Base-by-base conservation (phyloP, 2,329 filamentous ascomycete species). In the Phoma herbarum region DNA sequence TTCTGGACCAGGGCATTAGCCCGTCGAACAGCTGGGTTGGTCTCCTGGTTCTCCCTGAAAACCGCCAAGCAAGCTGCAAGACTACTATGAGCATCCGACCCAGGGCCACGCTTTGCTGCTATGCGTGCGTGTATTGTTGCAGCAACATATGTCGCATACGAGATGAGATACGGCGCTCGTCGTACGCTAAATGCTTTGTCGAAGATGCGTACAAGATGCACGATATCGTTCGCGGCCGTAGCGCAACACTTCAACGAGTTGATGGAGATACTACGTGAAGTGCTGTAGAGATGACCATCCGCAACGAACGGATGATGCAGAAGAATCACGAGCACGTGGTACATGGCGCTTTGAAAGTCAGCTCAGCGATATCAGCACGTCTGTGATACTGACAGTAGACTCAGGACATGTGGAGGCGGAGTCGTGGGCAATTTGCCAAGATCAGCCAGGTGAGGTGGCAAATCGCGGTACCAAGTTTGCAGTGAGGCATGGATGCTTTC, bases 131-230 rank as follows among this genome's bases (percentile, higher is more conserved):
- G 80, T 18, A 86, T 84, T 0, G 83, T 85, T 0, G 82, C 83
- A 4, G 79, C 79, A 0, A 85, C 82, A 57, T 86, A 86, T 0
- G 82, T 84, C 0, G 84, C 82, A 65, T 86, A 86, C 0, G 82
- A 83, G 18, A 86, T 79, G 1, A 86, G 70, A 53, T 86, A 86
- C 0, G 84, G 84, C 0, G 84, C 81, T 11, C 78, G 71, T 11
- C 75, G 71, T 1, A 84, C 75, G 1, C 79, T 81, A 39, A 83
- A 85, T 0, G 77, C 72, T 28, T 71, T 69, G 23, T 83, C 75
- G 43, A 85, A 85, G 5, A 75, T 72, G 20, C 78, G 75, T 0
- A 85, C 63, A 0, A 85, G 67, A 3, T 72, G 68, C 14, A 79
- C 77, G 3, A 85, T 84, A 14, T 75, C 74, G 10, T 74, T 72